Base-by-base conservation (phyloP, 2,329 filamentous ascomycete genomes). In the Clonostachys solani region DNA sequence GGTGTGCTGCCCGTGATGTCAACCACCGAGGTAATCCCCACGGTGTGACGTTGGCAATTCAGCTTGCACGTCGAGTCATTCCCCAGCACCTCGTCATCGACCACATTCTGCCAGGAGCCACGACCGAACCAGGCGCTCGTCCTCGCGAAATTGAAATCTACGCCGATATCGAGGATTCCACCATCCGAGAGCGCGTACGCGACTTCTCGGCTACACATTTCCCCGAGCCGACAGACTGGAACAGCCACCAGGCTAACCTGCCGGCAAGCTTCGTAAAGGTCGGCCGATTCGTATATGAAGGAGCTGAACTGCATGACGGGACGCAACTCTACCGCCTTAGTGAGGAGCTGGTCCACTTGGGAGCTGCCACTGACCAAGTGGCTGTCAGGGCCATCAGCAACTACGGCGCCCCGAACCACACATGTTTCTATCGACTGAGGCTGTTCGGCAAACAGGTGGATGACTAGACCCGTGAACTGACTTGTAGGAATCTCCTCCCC, bases 51-150 rank as follows among this genome's bases (percentile, higher is more conserved):
- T 69, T 97, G 15, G 80, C 78, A 9, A 79, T 95, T 16, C 65
- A 81, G 38, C 74, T 85, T 16, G 72, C 77, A 34, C 64, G 75
- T 34, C 62, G 67, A 6, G 74, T 92, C 47, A 73, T 84, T 33
- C 86, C 87, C 0, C 79, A 84, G 54, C 77, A 89, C 54, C 60
- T 92, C 2, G 81, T 88, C 2, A 63, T 92, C 40, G 88, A 92
- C 59, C 86, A 92, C 61, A 83, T 89, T 47, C 69, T 81, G 3
- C 74, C 75, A 7, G 71, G 72, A 2, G 81, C 82, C 3, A 85
- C 83, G 0, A 71, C 83, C 8, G 76, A 85, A 42, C 78, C 84
- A 0, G 74, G 70, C 13, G 70, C 83, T 2, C 82, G 83, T 33
- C 89, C 89, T 1, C 75, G 70, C 45, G 73, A 85, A 3, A 78